Evolutionary conservation across 768 basidiomycete species (phyloP).

Genomic region (Dacryopinax primogenitus): DNA sequence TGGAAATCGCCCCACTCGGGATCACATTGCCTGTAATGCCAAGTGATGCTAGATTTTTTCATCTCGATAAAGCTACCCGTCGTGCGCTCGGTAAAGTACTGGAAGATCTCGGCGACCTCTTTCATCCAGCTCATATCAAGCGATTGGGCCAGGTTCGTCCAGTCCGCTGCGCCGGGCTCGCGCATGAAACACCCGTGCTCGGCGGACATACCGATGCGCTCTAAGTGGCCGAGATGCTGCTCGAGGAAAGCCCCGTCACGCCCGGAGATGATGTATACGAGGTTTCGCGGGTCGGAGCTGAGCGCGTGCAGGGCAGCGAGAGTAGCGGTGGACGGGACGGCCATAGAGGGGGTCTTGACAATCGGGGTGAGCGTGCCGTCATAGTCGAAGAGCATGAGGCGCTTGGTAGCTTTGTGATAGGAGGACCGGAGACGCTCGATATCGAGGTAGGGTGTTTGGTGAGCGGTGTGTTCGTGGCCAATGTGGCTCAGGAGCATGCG

Average conservation of each 20-base stretch:
- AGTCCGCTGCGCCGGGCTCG: constrained; percentile 48
- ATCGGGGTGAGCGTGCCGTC: constrained; percentile 96
- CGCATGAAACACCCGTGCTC: constrained; percentile 93
- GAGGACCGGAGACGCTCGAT: constrained; percentile 41
- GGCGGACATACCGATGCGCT: constrained; percentile 75
- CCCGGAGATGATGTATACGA: constrained; percentile 96
- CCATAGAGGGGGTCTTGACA: constrained; percentile 84
- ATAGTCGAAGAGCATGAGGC: constrained; percentile 91
- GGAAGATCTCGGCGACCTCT: constrained; percentile 91
- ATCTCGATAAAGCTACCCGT: constrained; percentile 92
- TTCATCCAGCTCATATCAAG: constrained; percentile 97
- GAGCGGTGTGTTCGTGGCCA: constrained; percentile 61
- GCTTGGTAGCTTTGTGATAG: constrained; percentile 62
- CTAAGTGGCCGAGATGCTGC: constrained; percentile 76
- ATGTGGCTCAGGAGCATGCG: constrained; percentile 79
- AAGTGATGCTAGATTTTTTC: constrained; percentile 95
- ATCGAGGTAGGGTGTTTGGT: constrained; percentile 75
- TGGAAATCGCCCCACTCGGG: constrained; percentile 97
- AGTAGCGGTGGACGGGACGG: constrained; percentile 61
- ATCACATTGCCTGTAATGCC: constrained; percentile 89
- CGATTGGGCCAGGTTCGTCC: constrained; percentile 80
- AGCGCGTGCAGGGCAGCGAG: constrained; percentile 62
- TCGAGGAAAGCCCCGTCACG: constrained; percentile 88
- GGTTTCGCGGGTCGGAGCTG: constrained; percentile 66
- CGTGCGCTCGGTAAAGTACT: constrained; percentile 92